Base-by-base conservation (phyloP, 345 rosid genomes). In the Euphorbia pulcherrima region DNA sequence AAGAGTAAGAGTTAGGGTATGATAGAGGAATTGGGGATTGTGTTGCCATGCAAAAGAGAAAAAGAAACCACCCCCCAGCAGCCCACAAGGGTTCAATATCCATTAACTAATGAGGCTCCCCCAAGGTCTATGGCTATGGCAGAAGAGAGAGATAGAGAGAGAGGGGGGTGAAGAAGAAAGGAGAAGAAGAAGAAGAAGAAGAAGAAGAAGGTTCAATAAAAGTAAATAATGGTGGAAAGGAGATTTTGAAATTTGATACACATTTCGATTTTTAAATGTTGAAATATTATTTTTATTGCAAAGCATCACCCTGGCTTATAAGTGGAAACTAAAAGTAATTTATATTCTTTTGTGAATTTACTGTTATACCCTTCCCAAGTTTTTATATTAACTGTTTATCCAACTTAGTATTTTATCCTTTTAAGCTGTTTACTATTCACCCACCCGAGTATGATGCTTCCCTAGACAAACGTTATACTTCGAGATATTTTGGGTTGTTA, bases 11-110 rank as follows among this genome's bases (percentile, higher is more conserved):
- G 65, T 74, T 87, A 37, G 83, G 71, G 77, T 54, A 60, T 66
- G 80, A 62, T 67, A 78, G 58, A n/a, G 78, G 21, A 68, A 53
- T 23, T 48, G 67, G 33, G 53, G 79, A 58, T 51, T 67, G 60
- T 50, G 83, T 72, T 83, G 96, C 98, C 98, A 88, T 90, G 87
- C 89, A 86, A 84, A 83, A 72, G 66, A 79, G 70, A 64, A 75
- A 78, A 87, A 81, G 48, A 63, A 85, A 81, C 88, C 92, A 81
- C 88, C 94, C 97, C 93, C 93, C 90, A 80, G 84, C 81, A 81
- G 80, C 82, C 92, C 93, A 86, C 80, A 90, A 85, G 92, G 94
- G 89, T 83, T 87, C 96, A 87, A 89, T 88, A 93, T 90, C 98
- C 96, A 93, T 92, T 78, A 92, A 88, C 98, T 83, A 74, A 70